These are phyloP conservation scores for Plasmodium inui DNA, from an alignment of 169 alveolate genomes.

Conservation along the genomic window DNA sequence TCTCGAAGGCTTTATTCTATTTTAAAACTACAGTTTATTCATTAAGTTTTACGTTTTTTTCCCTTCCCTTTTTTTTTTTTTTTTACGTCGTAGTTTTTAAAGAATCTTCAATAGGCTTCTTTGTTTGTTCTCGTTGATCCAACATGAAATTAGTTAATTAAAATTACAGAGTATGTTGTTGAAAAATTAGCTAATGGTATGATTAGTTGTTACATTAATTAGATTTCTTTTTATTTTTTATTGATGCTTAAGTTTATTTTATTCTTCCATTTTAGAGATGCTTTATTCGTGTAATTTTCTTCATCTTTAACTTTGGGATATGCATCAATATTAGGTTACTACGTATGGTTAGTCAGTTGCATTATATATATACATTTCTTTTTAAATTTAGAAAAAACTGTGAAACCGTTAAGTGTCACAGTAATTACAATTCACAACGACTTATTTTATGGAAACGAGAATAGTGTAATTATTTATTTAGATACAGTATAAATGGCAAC, in stretches of 20 bases:
- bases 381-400: background rate
- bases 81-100: background rate
- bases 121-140: background rate
- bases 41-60: background rate
- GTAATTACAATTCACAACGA: background rate
- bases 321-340: background rate
- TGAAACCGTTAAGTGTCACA: background rate
- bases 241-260: background rate
- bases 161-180: background rate
- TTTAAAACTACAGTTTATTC: background rate
- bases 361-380: background rate
- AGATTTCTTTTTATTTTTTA: background rate
- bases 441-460: background rate
- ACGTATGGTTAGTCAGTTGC: background rate
- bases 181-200: background rate
- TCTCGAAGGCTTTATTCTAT: background rate
- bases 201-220: background rate
- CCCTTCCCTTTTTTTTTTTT: background rate
- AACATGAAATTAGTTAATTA: background rate
- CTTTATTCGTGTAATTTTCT: background rate
- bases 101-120: background rate
- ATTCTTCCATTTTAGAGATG: background rate
- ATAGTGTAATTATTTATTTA: background rate
- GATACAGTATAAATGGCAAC: constrained; percentile 1
- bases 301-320: background rate